Base-by-base conservation (phyloP, 148 eudicot genomes). In the Spergularia bocconei region DNA sequence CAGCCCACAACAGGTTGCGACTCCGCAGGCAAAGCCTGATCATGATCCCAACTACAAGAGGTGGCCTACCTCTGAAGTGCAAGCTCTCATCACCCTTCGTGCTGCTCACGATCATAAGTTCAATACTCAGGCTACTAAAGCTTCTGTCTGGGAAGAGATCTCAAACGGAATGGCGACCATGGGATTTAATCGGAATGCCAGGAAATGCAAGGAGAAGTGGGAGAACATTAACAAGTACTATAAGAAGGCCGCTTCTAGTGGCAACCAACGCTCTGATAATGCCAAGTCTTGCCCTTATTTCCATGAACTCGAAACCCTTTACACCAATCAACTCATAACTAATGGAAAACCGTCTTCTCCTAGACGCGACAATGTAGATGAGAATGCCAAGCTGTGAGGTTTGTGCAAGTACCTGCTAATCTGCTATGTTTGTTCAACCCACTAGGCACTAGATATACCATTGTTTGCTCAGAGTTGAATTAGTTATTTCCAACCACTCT, bases 11-110 rank as follows among this genome's bases (percentile, higher is more conserved):
- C 59, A 8, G 16, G 41, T 50, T 59, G 21, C 48, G 2, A 3
- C 11, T 12, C 59, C 51, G 10, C 51, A 6, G 12, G 50, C 36
- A 3, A 71, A 41, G 5, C 56, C 58, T 73, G 78, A 81, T 65
- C 63, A 59, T 73, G 78, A 81, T 69, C 75, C 70, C 8, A 74
- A 56, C 68, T 72, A 47, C 52, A 80, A 65, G 77, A 83, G 83
- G 80, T 89, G 92, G 90, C 87, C 85, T 7, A 80, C 81, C 36
- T 79, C 88, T 67, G 92, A 89, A 79, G 90, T 87, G 14, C 84
- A 87, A 62, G 88, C 88, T 0, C 83, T 89, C 20, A 89, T 89
- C 47, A 78, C 86, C 16, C 71, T 85, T 36, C 78, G 92, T 54
- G 72, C 84, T 51, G 81, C 84, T 44, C 63, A 87, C 61, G 88